Conservation (phyloP, 441 rosid species). For the Adansonia gregorii region DNA sequence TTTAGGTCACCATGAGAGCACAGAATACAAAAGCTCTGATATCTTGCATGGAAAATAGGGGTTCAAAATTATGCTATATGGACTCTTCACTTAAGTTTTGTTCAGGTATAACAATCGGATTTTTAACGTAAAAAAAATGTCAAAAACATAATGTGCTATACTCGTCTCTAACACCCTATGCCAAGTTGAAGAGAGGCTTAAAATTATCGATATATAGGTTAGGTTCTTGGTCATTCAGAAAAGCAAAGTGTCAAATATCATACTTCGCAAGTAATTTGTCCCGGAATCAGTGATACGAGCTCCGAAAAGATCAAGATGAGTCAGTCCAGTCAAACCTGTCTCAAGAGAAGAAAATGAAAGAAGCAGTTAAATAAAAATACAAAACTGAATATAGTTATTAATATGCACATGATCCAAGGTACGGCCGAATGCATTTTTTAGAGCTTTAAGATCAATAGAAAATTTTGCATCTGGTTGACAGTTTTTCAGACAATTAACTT, state of each 20-base stretch:
- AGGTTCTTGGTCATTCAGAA: background rate
- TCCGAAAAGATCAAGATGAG: conserved; percentile 86
- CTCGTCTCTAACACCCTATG: background rate
- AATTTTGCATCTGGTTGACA: background rate
- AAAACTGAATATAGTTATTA: background rate
- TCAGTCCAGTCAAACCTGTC: conserved; percentile 81
- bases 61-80: too few relatives aligned
- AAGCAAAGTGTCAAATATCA: conserved; percentile 24
- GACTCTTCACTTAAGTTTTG: too few relatives aligned
- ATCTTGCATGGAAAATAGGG: too few relatives aligned
- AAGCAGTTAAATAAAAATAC: background rate
- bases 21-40: too few relatives aligned
- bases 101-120: too few relatives aligned
- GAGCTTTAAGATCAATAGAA: background rate
- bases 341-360: conserved; percentile 20
- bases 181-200: background rate
- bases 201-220: background rate
- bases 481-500: background rate
- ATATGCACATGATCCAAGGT: background rate
- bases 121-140: too few relatives aligned
- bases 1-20: background rate
- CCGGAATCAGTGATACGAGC: conserved; percentile 78
- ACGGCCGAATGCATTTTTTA: background rate
- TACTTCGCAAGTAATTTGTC: conserved; percentile 68
- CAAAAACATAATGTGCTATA: too few relatives aligned